Evolutionary conservation across 73 alveolate genomes (phyloP), one percentile per base, ranked within the genome.

Genomic region (Stentor coeruleus): DNA sequence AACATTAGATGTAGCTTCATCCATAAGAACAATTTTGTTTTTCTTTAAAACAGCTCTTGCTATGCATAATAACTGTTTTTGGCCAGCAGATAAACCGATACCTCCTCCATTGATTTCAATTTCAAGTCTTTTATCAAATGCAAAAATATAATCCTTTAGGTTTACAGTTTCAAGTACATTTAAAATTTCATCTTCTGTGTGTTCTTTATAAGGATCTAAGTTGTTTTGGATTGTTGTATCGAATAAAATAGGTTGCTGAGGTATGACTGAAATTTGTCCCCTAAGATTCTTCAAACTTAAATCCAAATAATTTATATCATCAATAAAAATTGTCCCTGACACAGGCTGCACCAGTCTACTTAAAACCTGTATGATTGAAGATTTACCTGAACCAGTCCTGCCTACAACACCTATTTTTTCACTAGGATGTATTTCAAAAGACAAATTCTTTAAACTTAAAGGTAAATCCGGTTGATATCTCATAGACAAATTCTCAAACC

Each of bases 1-100:
- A 81, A 96, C 93, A 42, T 94, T 96, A 4, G 99, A 97, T 28
- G 99, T 96, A 1, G 99, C 98, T 91, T 96, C 99, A 92, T 96
- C 99, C 89, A 96, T 87, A 26, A 95, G 84, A 59, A 94, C 93
- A 14, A 96, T 91, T 86, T 96, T 93, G 73, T 92, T 84, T 84
- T 91, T 92, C 91, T 14, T 3, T 14, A 3, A 74, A 20, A 84
- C 35, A 6, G 79, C 55, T 84, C 89, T 84, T 6, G 75, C 75
- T 38, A 84, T 49, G 35, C 86, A 40, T 11, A 84, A 38, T 3
- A 74, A 75, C 39, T 84, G 28, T 42, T 84, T 84, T 39, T 84
- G 81, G 15, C 89, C 89, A 42, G 55, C 58, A 42, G 85, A 59
- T 35, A 84, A 35, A 75, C 58, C 76, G 76, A 38, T 76, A 38